Evolutionary conservation across 2,329 filamentous ascomycete species (phyloP).

Genomic region (Nemania sp.): DNA sequence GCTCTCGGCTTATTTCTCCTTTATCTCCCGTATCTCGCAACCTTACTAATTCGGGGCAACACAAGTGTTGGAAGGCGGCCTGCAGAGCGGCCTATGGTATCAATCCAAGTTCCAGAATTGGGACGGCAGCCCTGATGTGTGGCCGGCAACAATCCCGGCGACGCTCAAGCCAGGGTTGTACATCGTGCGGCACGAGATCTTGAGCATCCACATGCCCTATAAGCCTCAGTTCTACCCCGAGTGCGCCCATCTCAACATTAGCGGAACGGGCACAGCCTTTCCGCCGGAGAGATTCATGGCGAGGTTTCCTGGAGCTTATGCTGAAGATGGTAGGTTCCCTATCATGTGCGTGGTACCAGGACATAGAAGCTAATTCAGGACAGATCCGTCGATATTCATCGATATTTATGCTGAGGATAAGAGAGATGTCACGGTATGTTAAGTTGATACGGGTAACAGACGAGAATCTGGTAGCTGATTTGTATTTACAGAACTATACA

Average conservation of each 20-base stretch:
- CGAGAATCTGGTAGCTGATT: background rate
- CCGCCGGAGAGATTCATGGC: slow-evolving; percentile 37
- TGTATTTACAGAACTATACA: slow-evolving; percentile 40
- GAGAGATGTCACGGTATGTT: slow-evolving; percentile 38
- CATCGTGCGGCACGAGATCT: slow-evolving; percentile 55
- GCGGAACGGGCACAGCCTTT: slow-evolving; percentile 35
- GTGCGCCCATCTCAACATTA: slow-evolving; percentile 45
- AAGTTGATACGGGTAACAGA: background rate
- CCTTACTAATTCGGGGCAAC: background rate
- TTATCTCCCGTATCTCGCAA: background rate
- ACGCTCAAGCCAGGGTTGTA: slow-evolving; percentile 52
- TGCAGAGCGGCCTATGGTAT: slow-evolving; percentile 44
- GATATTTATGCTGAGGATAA: slow-evolving; percentile 43
- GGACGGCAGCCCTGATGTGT: slow-evolving; percentile 45
- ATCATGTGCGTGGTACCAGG: background rate
- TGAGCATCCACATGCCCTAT: slow-evolving; percentile 54
- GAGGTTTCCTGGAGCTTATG: slow-evolving; percentile 44
- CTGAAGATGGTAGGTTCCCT: slow-evolving; percentile 37
- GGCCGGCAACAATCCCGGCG: slow-evolving; percentile 51
- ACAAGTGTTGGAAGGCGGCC: slow-evolving; percentile 37
- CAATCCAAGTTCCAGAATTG: slow-evolving; percentile 46
- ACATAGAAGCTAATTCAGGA: slow-evolving; percentile 5
- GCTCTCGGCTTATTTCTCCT: background rate
- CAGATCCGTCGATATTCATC: slow-evolving; percentile 45
- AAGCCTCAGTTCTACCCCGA: slow-evolving; percentile 50